A percentile compares a stretch with the other conserved stretches of the same genome.
Conservation (phyloP, 2,329 filamentous ascomycete species). For the Stemphylium vesicarium region DNA sequence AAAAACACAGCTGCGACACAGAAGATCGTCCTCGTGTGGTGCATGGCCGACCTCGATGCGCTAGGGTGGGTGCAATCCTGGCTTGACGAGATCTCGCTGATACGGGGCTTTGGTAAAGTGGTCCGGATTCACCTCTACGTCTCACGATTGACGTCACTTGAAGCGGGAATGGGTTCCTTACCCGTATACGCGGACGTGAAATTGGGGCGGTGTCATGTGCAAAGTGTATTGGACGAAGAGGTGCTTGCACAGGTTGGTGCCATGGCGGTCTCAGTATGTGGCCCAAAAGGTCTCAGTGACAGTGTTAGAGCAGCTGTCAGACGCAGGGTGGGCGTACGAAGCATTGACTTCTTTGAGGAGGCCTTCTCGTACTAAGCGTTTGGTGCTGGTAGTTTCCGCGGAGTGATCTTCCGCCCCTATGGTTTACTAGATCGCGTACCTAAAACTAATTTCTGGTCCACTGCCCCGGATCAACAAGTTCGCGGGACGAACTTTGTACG, state of each 20-base stretch:
- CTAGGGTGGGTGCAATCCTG: constrained; percentile 90
- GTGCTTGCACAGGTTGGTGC: constrained; percentile 78
- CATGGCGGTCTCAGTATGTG: constrained; percentile 83
- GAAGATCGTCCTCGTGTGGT: constrained; percentile 82
- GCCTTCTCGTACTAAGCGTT: constrained; percentile 64
- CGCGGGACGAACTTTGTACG: neutral
- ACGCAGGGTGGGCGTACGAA: constrained; percentile 64
- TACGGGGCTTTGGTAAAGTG: constrained; percentile 79
- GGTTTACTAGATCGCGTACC: neutral
- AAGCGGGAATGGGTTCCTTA: constrained; percentile 65
- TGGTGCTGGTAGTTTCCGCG: neutral
- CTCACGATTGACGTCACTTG: constrained; percentile 77
- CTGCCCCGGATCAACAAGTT: neutral
- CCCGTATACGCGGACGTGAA: constrained; percentile 74
- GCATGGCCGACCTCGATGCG: constrained; percentile 81
- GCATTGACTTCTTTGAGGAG: constrained; percentile 77
- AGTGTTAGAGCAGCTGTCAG: constrained; percentile 72
- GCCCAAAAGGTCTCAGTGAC: constrained; percentile 72
- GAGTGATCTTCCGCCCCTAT: neutral
- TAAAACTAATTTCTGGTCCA: neutral
- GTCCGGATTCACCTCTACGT: constrained; percentile 85
- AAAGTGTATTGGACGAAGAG: constrained; percentile 76
- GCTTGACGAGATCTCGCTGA: constrained; percentile 78
- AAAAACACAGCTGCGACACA: constrained; percentile 76
- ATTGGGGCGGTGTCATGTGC: constrained; percentile 79